phyloP scores from a whole-genome alignment of 306 rosid genomes.

The Castanospermum australe region DNA sequence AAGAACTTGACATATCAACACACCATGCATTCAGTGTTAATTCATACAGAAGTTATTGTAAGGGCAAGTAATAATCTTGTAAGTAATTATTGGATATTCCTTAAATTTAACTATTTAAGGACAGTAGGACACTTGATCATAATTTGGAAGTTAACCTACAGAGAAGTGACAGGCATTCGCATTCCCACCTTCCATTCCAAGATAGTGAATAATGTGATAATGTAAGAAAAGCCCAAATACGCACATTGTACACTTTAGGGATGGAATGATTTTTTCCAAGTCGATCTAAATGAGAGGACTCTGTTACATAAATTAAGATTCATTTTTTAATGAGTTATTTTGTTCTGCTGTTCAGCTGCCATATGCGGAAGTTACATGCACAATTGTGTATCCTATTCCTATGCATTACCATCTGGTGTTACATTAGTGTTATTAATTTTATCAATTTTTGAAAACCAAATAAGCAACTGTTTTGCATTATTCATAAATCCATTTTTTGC shows the following conservation, averaged over 20 bases:
- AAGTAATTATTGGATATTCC: slow-evolving; percentile 3
- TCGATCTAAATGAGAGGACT: too few relatives aligned
- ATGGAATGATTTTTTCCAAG: neutral
- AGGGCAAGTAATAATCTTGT: slow-evolving; percentile 10
- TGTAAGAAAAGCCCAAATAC: too few relatives aligned
- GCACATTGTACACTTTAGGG: too few relatives aligned
- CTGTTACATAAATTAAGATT: too few relatives aligned
- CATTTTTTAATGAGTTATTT: too few relatives aligned
- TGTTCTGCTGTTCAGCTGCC: too few relatives aligned
- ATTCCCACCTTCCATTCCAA: neutral
- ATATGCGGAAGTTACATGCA: too few relatives aligned
- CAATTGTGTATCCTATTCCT: too few relatives aligned
- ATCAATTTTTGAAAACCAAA: neutral
- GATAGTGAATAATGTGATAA: neutral
- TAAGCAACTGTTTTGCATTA: neutral
- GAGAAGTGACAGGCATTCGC: neutral
- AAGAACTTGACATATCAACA: neutral
- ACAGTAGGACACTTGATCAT: neutral
- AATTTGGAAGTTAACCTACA: neutral
- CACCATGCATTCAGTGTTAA: neutral
- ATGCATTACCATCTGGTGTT: too few relatives aligned
- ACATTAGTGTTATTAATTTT: too few relatives aligned
- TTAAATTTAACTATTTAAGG: neutral
- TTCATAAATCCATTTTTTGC: neutral
- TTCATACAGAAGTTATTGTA: neutral